Evolutionary conservation across 2,329 filamentous ascomycete species (phyloP), one percentile per base, ranked within the genome.

Genomic region (Fusarium sp.): DNA sequence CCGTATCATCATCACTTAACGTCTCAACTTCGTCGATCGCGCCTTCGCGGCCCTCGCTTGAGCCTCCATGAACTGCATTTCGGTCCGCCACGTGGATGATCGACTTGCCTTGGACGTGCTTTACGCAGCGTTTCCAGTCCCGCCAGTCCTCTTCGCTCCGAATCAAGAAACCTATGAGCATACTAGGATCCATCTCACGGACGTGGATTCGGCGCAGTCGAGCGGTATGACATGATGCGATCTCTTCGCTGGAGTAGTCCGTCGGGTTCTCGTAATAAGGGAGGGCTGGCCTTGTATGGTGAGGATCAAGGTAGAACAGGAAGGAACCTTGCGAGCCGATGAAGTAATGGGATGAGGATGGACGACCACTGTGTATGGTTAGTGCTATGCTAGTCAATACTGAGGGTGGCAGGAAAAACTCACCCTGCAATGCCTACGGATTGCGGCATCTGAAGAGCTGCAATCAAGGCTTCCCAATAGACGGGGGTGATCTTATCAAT

Each of bases 391-490:
- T 27, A 42, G n/a, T 8, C 33, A 41, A 18, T 46, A 48, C 13
- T 30, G 11, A 20, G 30, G 11, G 32, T 38, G 13, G 8, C 55
- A n/a, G 20, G 35, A 13, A 12, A 17, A 30, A 77, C 87, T 81
- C 86, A 96, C 94, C 94, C 96, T 76, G 96, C 96, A 71, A 99
- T 97, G 14, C 96, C 96, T 54, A 98, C 91, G n/a, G 94, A 97
- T 78, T 98, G 96, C 11, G 91, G 89, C 85, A 97, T 93, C 80
- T 96, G 93, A 56, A 99, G 83, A 23, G 93, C 89, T 23, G 92
- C 88, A 76, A 95, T 94, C 37, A 99, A 86, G n/a, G 95, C 93
- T 78, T 97, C 93, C 90, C 95, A 97, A 77, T 99, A 99, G 5
- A 97, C 93, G 1, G 93, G 92, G 2, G 94, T 99, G 74, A 98